Evolutionary conservation across 371 early-diverging fungal species (phyloP), one percentile per base, ranked within the genome.

Genomic region (Syncephalastrum racemosum): DNA sequence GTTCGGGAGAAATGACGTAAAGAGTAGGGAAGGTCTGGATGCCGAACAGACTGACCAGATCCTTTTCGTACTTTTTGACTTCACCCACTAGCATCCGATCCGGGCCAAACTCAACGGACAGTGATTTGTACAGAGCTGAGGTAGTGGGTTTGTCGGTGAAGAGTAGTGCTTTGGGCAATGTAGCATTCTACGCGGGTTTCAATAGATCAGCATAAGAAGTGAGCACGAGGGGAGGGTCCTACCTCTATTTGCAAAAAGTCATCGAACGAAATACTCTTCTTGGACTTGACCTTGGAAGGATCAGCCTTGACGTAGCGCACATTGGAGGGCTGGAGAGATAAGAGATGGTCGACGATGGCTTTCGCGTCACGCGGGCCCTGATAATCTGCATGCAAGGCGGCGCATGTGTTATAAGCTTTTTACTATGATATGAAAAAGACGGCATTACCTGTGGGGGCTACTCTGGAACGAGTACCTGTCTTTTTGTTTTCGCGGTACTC

Each of bases 71-170:
- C 14, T 78, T 67, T 41, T 82, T 77, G 4, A 90, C 87, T 58
- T 90, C 89, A 3, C 90, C 96, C 40, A 95, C 76, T 40, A 79
- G 44, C 68, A 94, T 67, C 24, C 83, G 81, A 53, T 81, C 75
- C 47, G 80, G 70, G 3, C 55, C 66, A 66, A 85, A 90, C 49
- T 89, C 90, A 23, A 89, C 81, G 4, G 94, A 90, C 8, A 97
- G 60, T 18, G 92, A 90, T 68, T 93, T 94, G 77, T 90, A 90
- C 48, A 97, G 78, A 36, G 89, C 81, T 16, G 95, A 84, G 1
- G 90, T 84, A 2, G 73, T 70, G 15, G 80, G 46, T 55, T 93
- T 93, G 46, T 86, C 75, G 0, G 93, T 89, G 51, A 93, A 89
- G 25, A 96, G 70, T 1, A 97, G 56, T 5, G 85, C 85, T 72